Evolutionary conservation across 202 grass and related monocot species (phyloP).

Genomic region (Brachypodium distachyon): DNA sequence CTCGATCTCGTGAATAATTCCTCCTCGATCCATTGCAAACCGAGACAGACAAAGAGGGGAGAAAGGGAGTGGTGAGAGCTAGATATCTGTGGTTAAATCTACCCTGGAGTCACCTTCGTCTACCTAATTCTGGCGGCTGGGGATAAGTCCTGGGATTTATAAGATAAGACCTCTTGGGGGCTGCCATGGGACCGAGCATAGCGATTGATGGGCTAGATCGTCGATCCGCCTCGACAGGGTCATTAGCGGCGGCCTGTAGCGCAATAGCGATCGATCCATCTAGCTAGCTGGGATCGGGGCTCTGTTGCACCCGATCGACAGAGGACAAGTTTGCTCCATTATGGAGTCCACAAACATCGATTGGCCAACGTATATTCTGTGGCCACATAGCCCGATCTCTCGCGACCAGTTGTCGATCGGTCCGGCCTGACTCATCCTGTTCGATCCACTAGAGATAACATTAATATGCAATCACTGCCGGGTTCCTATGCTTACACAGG

Average conservation of each 20-base stretch:
- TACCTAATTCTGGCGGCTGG: slow-evolving; percentile 16
- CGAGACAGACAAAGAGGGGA: not conserved
- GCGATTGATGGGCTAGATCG: not conserved
- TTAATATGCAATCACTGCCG: not conserved
- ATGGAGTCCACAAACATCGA: not conserved
- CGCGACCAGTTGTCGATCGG: not conserved
- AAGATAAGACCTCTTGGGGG: not conserved
- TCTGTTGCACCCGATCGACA: not conserved
- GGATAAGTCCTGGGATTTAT: slow-evolving; percentile 23
- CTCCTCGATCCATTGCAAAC: not conserved
- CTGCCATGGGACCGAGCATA: not conserved
- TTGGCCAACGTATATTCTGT: not conserved
- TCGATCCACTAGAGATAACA: not conserved
- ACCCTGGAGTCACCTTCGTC: slow-evolving; percentile 22
- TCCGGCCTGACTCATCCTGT: not conserved
- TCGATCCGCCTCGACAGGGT: slow-evolving; percentile 15
- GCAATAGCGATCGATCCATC: not conserved
- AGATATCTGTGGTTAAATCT: not conserved
- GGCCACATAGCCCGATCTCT: not conserved
- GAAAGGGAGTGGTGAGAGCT: not conserved
- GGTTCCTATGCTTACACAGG: too few relatives aligned
- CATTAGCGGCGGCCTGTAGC: slow-evolving; percentile 30
- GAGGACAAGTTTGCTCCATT: not conserved
- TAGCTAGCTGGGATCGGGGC: not conserved
- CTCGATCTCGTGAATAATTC: not conserved